Percentiles rank a stretch among this genome's conserved stretches.
These are phyloP conservation scores for Scenedesmus sp. DNA, from an alignment of 163 green algal genomes.

Conservation along the genomic window DNA sequence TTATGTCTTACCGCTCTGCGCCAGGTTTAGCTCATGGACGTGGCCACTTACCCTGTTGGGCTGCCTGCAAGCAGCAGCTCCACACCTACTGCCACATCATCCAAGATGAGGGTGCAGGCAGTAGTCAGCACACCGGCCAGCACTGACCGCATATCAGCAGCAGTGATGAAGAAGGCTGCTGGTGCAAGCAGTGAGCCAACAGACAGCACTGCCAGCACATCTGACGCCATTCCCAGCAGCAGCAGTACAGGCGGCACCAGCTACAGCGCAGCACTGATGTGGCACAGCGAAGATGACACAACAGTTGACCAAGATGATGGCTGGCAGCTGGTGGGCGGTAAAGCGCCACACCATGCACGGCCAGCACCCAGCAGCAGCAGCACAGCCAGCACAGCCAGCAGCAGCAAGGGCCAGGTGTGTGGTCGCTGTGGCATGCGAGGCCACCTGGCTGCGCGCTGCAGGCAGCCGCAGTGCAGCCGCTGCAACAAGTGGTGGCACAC, in stretches of 20 bases:
- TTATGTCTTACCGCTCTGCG: background rate
- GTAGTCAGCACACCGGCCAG: background rate
- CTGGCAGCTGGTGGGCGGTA: slow-evolving; percentile 41
- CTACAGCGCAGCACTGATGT: slow-evolving; percentile 16
- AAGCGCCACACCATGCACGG: background rate
- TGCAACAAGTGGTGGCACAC: slow-evolving; percentile 49
- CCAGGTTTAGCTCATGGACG: background rate
- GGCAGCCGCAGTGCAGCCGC: slow-evolving; percentile 37
- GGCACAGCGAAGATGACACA: slow-evolving; percentile 29
- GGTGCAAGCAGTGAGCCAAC: too few relatives aligned
- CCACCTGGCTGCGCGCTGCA: slow-evolving; percentile 23
- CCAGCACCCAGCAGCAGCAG: background rate
- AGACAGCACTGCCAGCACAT: background rate
- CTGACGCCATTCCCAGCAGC: background rate
- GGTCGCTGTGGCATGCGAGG: slow-evolving; percentile 47
- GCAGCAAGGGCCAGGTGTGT: slow-evolving; percentile 21
- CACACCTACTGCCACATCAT: slow-evolving; percentile 5
- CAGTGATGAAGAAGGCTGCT: background rate
- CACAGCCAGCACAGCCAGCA: slow-evolving; percentile 7
- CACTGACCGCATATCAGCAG: background rate
- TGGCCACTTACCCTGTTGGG: background rate
- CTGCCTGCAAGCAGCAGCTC: slow-evolving; percentile 12
- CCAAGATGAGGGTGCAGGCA: background rate
- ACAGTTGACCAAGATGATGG: slow-evolving; percentile 34
- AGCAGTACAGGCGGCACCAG: slow-evolving; percentile 8